These are phyloP conservation scores for Cordia subcordata DNA, from an alignment of 257 asterid genomes.

Conservation along the genomic window DNA sequence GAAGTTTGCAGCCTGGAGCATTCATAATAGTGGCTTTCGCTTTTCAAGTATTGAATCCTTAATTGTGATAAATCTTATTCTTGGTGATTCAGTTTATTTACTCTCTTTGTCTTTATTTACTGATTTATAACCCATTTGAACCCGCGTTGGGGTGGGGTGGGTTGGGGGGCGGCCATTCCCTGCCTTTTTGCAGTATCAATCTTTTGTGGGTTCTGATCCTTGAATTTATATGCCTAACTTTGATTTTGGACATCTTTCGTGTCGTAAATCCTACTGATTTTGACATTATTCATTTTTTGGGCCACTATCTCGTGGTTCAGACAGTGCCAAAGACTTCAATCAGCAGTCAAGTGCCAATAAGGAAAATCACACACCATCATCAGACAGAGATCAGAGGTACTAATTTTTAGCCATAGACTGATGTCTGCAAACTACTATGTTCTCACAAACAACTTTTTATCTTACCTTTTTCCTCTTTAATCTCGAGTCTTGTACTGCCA, in stretches of 20 bases:
- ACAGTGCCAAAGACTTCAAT: conserved; percentile 54
- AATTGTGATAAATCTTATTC: too few species aligned
- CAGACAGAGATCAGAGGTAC: conserved; percentile 64
- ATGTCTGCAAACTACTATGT: conserved; percentile 4
- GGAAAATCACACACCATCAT: conserved; percentile 39
- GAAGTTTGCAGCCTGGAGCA: too few species aligned
- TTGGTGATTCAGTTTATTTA: too few species aligned
- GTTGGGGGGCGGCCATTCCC: too few species aligned
- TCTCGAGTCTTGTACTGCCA: neutral
- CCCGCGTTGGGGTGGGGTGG: too few species aligned
- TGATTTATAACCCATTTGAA: too few species aligned
- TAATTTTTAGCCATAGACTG: neutral
- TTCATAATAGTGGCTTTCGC: too few species aligned
- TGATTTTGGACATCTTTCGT: neutral
- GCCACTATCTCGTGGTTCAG: conserved; percentile 38
- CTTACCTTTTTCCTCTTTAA: neutral
- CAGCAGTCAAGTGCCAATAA: conserved; percentile 46
- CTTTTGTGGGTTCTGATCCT: too few species aligned
- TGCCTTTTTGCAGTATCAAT: too few species aligned
- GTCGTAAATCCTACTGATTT: neutral
- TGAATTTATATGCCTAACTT: too few species aligned
- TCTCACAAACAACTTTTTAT: conserved; percentile 7
- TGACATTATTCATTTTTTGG: conserved; percentile 8
- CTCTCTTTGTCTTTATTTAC: too few species aligned
- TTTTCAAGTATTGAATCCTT: too few species aligned